A percentile compares a stretch with the other conserved stretches of the same genome.
These are phyloP conservation scores for Saccharum officinarum DNA, from an alignment of 176 grass and related monocot genomes.

Conservation along the genomic window DNA sequence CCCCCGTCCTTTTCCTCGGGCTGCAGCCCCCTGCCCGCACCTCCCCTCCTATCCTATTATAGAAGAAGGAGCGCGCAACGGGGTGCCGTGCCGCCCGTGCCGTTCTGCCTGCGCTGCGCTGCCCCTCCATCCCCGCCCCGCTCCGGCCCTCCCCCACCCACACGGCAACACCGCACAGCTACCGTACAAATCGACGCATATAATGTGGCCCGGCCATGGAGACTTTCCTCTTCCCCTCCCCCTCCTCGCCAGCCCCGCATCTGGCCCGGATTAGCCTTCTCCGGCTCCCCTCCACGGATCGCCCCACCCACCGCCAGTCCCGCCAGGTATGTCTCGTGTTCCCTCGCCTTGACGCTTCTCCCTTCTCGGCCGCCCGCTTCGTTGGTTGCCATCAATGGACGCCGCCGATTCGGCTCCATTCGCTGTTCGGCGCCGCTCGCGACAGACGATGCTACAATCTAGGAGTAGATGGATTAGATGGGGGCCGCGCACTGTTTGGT, in stretches of 20 bases:
- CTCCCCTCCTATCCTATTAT: too few relatives aligned
- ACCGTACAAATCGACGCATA: constrained; percentile 43
- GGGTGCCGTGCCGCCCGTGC: too few relatives aligned
- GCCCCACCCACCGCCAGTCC: constrained; percentile 2
- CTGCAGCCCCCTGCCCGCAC: too few relatives aligned
- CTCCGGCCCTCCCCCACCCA: neutral
- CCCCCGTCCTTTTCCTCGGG: too few relatives aligned
- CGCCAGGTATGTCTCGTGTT: constrained; percentile 11
- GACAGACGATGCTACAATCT: neutral
- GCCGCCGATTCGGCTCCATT: neutral
- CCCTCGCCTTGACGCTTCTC: neutral
- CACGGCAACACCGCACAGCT: constrained; percentile 2
- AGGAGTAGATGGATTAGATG: neutral
- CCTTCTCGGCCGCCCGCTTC: neutral
- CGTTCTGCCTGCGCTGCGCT: neutral
- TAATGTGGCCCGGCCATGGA: constrained; percentile 40
- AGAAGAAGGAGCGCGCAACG: too few relatives aligned
- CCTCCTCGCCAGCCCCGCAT: neutral
- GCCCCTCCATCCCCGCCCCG: neutral
- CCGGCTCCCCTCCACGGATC: constrained; percentile 15
- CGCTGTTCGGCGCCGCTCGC: neutral
- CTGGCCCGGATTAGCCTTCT: constrained; percentile 20
- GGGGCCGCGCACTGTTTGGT: neutral
- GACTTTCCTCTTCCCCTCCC: constrained; percentile 26
- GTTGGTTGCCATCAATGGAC: neutral